phyloP scores from a whole-genome alignment of 768 basidiomycete species.

The Trametes cingulata region DNA sequence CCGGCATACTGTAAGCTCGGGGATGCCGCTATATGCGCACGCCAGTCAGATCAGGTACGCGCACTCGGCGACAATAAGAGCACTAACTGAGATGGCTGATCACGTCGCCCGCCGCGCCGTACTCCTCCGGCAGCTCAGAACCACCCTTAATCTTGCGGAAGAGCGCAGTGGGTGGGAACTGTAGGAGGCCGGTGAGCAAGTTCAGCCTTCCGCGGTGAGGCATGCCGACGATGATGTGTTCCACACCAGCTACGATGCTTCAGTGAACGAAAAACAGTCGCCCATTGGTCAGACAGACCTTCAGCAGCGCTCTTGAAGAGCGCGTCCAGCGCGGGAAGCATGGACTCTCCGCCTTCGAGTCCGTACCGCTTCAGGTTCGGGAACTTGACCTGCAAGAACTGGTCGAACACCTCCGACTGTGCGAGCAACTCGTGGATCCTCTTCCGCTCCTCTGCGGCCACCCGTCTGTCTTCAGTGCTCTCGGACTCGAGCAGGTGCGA shows the following conservation, averaged over 20 bases:
- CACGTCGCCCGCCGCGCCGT: conserved; percentile 79
- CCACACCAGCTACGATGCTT: conserved; percentile 52
- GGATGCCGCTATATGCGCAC: conserved; percentile 52
- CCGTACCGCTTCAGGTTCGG: conserved; percentile 88
- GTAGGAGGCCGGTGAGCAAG: conserved; percentile 75
- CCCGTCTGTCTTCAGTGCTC: conserved; percentile 1
- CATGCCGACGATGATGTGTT: conserved; percentile 78
- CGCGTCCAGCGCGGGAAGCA: conserved; percentile 84
- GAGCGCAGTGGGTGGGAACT: conserved; percentile 63
- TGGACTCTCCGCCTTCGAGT: conserved; percentile 90
- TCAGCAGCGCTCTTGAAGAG: conserved; percentile 68
- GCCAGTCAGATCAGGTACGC: background rate
- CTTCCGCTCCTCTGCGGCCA: conserved; percentile 42
- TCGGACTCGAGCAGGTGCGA: conserved; percentile 79
- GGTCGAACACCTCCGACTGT: conserved; percentile 79
- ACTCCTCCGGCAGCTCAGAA: conserved; percentile 63
- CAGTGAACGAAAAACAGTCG: background rate
- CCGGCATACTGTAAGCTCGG: conserved; percentile 60
- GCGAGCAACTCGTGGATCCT: conserved; percentile 70
- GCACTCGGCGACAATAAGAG: background rate
- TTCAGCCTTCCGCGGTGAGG: conserved; percentile 89
- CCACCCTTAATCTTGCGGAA: conserved; percentile 90
- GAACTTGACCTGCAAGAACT: conserved; percentile 85
- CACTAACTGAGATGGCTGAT: conserved; percentile 76
- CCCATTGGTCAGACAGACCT: conserved; percentile 39